Percentiles rank a stretch among this genome's conserved stretches.
phyloP scores from a whole-genome alignment of 176 grass and related monocot species.

The Puya raimondii region DNA sequence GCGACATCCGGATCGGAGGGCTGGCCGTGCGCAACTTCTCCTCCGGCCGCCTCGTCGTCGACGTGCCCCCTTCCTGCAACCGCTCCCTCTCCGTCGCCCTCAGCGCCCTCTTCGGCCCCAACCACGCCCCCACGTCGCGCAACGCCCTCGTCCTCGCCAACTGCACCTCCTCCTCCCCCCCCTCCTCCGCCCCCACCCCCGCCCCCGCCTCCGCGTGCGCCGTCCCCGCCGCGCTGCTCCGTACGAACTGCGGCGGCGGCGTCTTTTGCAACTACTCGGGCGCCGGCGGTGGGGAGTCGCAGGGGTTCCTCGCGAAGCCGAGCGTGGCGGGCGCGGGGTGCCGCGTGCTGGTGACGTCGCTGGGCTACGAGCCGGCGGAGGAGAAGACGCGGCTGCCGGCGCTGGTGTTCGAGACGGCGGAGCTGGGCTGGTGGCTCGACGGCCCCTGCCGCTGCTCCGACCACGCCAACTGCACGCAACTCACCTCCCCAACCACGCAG shows the following conservation, averaged over 20 bases:
- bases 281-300: background rate
- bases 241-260: background rate
- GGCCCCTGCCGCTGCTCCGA: constrained; percentile 22
- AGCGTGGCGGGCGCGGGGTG: background rate
- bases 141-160: background rate
- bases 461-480: constrained; percentile 10
- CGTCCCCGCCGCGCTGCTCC: background rate
- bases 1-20: background rate
- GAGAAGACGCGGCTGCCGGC: background rate
- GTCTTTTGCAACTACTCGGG: background rate
- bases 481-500: background rate
- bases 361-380: background rate
- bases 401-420: background rate
- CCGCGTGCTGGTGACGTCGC: constrained; percentile 17
- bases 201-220: background rate
- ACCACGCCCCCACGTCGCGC: constrained; percentile 3
- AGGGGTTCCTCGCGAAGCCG: background rate
- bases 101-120: background rate
- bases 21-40: constrained; percentile 36
- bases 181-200: background rate
- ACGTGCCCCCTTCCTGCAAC: background rate
- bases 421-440: constrained; percentile 33
- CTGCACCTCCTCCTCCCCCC: too few species aligned
- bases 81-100: constrained; percentile 20
- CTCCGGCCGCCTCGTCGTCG: constrained; percentile 18